These are phyloP conservation scores for Laetiporus sulphureus DNA, from an alignment of 1,284 basidiomycete genomes.

Conservation along the genomic window DNA sequence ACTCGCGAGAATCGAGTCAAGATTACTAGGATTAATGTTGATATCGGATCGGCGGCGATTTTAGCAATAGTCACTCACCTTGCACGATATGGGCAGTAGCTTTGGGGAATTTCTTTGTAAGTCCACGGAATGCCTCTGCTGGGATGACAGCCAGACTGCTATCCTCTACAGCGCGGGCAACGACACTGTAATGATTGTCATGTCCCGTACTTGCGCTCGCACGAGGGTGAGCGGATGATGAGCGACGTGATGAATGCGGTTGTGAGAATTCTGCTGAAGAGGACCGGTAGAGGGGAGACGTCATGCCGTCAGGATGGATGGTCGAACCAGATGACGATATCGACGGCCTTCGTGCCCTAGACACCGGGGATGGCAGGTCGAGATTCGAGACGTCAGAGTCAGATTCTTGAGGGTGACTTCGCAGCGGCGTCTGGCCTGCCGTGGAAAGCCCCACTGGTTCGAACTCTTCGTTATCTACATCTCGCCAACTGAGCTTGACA, in stretches of 20 bases:
- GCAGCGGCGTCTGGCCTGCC: conserved; percentile 14
- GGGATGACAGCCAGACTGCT: conserved; percentile 98
- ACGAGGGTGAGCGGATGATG: conserved; percentile 8
- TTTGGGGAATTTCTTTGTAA: conserved; percentile 94
- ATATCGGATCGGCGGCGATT: too few relatives aligned
- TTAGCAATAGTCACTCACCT: too few relatives aligned
- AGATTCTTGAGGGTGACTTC: conserved; percentile 27
- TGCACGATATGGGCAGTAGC: conserved; percentile 97
- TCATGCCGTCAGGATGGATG: conserved; percentile 40
- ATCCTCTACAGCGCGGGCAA: conserved; percentile 90
- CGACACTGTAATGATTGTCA: conserved; percentile 50
- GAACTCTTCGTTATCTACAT: conserved; percentile 36
- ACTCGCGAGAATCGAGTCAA: conserved; percentile 94
- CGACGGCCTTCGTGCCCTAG: conserved; percentile 39
- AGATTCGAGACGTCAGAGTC: conserved; percentile 62
- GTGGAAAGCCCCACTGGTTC: conserved; percentile 19
- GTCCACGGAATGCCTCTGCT: conserved; percentile 88
- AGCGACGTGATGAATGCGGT: conserved; percentile 8
- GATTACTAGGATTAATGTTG: conserved; percentile 54
- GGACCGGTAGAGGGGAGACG: conserved; percentile 23
- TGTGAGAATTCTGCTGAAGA: conserved; percentile 12
- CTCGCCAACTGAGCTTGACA: conserved; percentile 89
- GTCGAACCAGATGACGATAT: conserved; percentile 63
- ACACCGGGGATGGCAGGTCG: conserved; percentile 34
- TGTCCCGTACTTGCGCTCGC: conserved; percentile 13